Base-by-base conservation (phyloP, 2,329 filamentous ascomycete genomes). In the Exophiala aquamarina region DNA sequence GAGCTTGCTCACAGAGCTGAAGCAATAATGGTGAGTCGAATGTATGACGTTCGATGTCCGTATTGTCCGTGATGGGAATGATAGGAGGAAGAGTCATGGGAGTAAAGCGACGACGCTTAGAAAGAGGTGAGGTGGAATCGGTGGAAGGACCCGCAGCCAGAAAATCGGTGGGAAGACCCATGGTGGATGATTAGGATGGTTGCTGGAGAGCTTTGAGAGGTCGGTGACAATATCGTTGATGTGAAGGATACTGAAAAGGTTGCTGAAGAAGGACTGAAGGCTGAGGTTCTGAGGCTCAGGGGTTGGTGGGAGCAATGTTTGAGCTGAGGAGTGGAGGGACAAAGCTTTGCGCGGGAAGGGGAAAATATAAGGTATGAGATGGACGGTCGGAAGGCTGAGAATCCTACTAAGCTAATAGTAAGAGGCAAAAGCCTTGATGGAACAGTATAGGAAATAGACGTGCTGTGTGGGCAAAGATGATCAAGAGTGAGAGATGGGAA, bases 141-240 rank as follows among this genome's bases (percentile, higher is more conserved):
- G 44, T 41, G 6, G 41, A 43, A 19, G 49, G 45, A 15, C 38
- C 34, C 17, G 52, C 26, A 26, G 31, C 31, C 15, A 41, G 32
- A 20, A 46, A 49, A 38, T 52, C 52, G 37, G 51, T 46, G 32
- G 42, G 39, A 19, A 52, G 37, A 32, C 41, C 52, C 52, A 55
- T 55, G 7, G 26, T 40, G 46, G 26, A 15, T 18, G 37, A 18
- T 18, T 9, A 19, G 19, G 10, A 19, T 9, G n/a, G 7, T 21
- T 37, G 32, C 13, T 34, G 32, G 14, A n/a, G 17, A 34, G 32
- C 17, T 34, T 18, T 5, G 32, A 17, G n/a, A 20, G 18, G n/a
- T 18, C 10, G 35, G 32, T 15, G 32, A 35, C 14, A 77, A 90
- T 67, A 63, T 84, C 54, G 68, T 72, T 48, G 70, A 72, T 29